phyloP scores from a whole-genome alignment of 805 yeast genomes.

The Candida pini region DNA sequence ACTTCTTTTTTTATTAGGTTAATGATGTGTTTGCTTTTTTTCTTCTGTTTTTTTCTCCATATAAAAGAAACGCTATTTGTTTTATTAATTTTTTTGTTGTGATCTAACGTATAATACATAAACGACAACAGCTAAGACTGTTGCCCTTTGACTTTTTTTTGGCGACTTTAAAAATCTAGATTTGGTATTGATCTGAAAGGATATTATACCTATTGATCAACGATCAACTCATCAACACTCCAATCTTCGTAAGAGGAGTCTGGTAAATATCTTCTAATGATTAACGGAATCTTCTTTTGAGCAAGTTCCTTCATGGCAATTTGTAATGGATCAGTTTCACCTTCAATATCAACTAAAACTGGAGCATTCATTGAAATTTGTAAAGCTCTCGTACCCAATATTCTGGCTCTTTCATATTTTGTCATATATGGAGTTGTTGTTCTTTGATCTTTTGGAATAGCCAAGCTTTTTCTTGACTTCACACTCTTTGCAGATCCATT shows the following conservation, averaged over 20 bases:
- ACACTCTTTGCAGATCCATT: constrained; percentile 34
- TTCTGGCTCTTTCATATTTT: constrained; percentile 96
- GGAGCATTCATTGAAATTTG: constrained; percentile 99
- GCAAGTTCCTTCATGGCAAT: constrained; percentile 96
- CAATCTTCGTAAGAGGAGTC: constrained; percentile 97
- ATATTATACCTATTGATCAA: constrained; percentile 47
- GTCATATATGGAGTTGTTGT: constrained; percentile 99
- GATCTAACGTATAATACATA: no score
- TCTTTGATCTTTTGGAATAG: constrained; percentile 84
- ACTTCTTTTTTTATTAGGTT: no score
- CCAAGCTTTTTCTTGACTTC: constrained; percentile 36
- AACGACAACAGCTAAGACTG: no score
- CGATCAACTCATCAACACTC: constrained; percentile 97
- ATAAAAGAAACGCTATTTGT: no score
- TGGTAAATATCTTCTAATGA: constrained; percentile 92
- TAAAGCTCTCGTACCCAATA: constrained; percentile 93
- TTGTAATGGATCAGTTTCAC: constrained; percentile 97
- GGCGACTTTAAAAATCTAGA: no score
- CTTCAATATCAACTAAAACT: constrained; percentile 94
- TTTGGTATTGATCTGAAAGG: no score
- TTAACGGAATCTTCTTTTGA: constrained; percentile 91
- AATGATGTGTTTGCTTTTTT: background rate
- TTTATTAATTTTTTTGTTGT: background rate
- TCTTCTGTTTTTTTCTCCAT: background rate
- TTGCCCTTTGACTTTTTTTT: no score